phyloP scores from a whole-genome alignment of 352 stramenopile species.

The Globisporangium middletonii region DNA sequence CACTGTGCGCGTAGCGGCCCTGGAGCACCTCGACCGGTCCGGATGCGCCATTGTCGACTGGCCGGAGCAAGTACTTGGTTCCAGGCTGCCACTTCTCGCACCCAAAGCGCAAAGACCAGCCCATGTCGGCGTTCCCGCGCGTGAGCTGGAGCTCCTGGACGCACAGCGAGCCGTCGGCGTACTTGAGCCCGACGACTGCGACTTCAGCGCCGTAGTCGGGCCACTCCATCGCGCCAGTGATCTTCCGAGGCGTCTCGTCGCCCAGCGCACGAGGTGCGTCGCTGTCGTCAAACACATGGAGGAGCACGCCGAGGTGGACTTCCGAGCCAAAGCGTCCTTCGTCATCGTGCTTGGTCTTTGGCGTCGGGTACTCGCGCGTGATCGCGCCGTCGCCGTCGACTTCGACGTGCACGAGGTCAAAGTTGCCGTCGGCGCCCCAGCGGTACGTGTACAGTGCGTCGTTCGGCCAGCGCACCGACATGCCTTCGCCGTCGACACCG shows the following conservation, averaged over 20 bases:
- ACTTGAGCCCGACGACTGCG: slow-evolving; percentile 49
- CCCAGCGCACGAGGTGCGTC: background rate
- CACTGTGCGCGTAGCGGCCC: slow-evolving; percentile 56
- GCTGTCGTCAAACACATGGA: slow-evolving; percentile 51
- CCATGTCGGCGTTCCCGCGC: slow-evolving; percentile 80
- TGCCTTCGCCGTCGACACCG: slow-evolving; percentile 83
- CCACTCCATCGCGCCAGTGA: slow-evolving; percentile 71
- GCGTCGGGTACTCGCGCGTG: slow-evolving; percentile 58
- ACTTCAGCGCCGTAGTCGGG: slow-evolving; percentile 78
- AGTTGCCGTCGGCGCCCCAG: slow-evolving; percentile 85
- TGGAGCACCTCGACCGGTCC: slow-evolving; percentile 26
- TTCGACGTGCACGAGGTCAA: slow-evolving; percentile 82
- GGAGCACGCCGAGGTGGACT: slow-evolving; percentile 69
- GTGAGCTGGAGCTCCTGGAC: slow-evolving; percentile 80
- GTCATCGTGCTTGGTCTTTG: slow-evolving; percentile 63
- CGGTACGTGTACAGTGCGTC: slow-evolving; percentile 86
- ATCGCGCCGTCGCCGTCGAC: slow-evolving; percentile 76
- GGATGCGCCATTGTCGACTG: slow-evolving; percentile 6
- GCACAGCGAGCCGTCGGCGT: slow-evolving; percentile 49
- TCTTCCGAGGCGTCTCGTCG: slow-evolving; percentile 20
- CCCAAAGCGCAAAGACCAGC: slow-evolving; percentile 84
- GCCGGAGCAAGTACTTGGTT: slow-evolving; percentile 69
- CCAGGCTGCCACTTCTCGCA: slow-evolving; percentile 84
- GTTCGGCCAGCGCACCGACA: slow-evolving; percentile 87
- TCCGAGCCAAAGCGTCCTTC: slow-evolving; percentile 72